Conservation (phyloP, 2,329 filamentous ascomycete species). For the Capronia epimyces region DNA sequence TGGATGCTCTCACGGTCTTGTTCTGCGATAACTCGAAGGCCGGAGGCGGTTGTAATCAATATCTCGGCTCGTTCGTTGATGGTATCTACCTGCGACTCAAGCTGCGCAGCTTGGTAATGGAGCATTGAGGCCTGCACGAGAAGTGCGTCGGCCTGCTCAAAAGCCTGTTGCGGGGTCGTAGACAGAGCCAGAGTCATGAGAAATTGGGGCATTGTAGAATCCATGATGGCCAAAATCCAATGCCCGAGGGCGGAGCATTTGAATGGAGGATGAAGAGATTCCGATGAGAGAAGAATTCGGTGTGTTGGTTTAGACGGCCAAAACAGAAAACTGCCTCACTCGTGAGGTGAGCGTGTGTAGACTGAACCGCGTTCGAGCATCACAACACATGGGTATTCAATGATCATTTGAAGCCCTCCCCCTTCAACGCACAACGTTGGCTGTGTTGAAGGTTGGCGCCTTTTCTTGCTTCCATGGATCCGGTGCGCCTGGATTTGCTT, state of each 20-base stretch:
- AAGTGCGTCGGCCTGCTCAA: slow-evolving; percentile 11
- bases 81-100: slow-evolving; percentile 5
- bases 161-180: slow-evolving; percentile 12
- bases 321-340: too few species aligned
- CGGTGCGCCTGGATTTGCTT: slow-evolving; percentile 32
- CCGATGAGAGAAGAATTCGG: background rate
- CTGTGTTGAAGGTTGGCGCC: slow-evolving; percentile 1
- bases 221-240: slow-evolving; percentile 1
- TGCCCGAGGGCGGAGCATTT: background rate
- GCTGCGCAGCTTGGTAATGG: slow-evolving; percentile 2
- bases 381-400: background rate
- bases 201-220: slow-evolving; percentile 7
- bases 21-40: slow-evolving; percentile 11
- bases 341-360: too few species aligned
- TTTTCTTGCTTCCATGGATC: slow-evolving; percentile 23
- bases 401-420: background rate
- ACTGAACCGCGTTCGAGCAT: background rate
- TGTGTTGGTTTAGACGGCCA: background rate
- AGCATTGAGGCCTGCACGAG: slow-evolving; percentile 10
- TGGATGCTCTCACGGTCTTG: slow-evolving; percentile 14
- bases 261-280: background rate
- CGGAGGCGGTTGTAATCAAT: slow-evolving; percentile 9
- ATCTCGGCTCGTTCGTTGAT: slow-evolving; percentile 10
- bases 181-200: slow-evolving; percentile 6
- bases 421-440: background rate